Base-by-base conservation (phyloP, 331 rosid species). In the Malus hybrid region DNA sequence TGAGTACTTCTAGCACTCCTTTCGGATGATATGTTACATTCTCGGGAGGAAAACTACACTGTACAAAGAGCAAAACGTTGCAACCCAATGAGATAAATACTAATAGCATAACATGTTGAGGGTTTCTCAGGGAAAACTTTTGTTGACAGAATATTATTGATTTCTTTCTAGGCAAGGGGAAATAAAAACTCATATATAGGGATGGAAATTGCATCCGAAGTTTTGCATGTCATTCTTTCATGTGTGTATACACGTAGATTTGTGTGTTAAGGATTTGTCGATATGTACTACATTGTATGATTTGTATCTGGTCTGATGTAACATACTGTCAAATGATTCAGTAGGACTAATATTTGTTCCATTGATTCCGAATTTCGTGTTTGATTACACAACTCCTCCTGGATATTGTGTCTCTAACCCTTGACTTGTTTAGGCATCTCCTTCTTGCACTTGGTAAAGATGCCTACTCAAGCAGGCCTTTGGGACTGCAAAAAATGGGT, bases 1-100 rank as follows among this genome's bases (percentile, higher is more conserved):
- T 73, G 96, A 92, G 85, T 92, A 92, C 80, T 90, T 92, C 73
- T 92, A 89, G 93, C 65, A 73, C 36, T 9, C 63, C 54, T 57
- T 70, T 79, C 36, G 52, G 72, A 32, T 61, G 34, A 57, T 50
- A 27, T 12, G 27, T 44, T 70, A 57, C 65, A 28, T 85, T 31
- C 56, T 57, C 78, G 62, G 73, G 67, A 64, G 71, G 80, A 52
- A 74, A 70, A 54, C 48, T 74, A 68, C 69, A 20, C 11, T 79
- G 89, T 78, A 79, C 84, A 86, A 83, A 82, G 79, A 54, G 28
- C 73, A 73, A 31, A 22, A 60, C 57, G 33, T 39, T 71, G 77
- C 50, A 72, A 34, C 34, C 60, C 63, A 71, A 65, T 50, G 55
- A 65, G 19, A 10, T 65, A 22, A 18, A 46, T 55, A 18, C 62